Conservation (phyloP, 441 rosid genomes). For the Theobroma grandiflorum region DNA sequence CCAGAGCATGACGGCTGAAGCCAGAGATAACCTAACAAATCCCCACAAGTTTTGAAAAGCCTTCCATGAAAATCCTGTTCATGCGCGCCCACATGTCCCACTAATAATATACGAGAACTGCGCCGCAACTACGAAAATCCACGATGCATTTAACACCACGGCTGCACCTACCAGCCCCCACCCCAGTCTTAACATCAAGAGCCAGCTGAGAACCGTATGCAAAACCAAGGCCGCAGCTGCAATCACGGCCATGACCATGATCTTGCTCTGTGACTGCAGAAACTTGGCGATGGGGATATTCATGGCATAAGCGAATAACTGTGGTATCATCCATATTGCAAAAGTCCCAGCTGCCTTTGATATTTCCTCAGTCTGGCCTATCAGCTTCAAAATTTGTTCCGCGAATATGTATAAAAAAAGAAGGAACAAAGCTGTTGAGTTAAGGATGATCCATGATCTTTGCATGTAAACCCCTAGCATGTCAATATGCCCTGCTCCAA, state of each 20-base stretch:
- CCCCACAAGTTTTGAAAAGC: slow-evolving; percentile 63
- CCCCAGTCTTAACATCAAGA: slow-evolving; percentile 35
- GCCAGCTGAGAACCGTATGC: slow-evolving; percentile 47
- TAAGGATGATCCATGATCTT: slow-evolving; percentile 55
- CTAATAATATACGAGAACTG: slow-evolving; percentile 54
- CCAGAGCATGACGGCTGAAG: slow-evolving; percentile 75
- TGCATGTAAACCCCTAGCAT: slow-evolving; percentile 59
- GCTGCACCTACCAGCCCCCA: slow-evolving; percentile 52
- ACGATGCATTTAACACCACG: slow-evolving; percentile 45
- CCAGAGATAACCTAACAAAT: slow-evolving; percentile 55
- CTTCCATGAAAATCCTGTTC: slow-evolving; percentile 61
- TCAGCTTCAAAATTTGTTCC: slow-evolving; percentile 39
- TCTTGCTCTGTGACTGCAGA: slow-evolving; percentile 59
- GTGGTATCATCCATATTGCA: slow-evolving; percentile 56
- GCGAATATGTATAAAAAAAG: slow-evolving; percentile 50
- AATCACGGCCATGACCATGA: slow-evolving; percentile 59
- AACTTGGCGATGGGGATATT: slow-evolving; percentile 60
- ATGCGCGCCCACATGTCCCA: slow-evolving; percentile 53
- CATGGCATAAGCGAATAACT: slow-evolving; percentile 56
- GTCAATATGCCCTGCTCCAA: slow-evolving; percentile 51
- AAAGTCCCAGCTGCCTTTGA: slow-evolving; percentile 50
- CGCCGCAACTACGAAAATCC: slow-evolving; percentile 50
- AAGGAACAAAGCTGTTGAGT: slow-evolving; percentile 47
- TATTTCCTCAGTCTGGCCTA: slow-evolving; percentile 53
- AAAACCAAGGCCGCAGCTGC: slow-evolving; percentile 46